Conservation (phyloP, 73 alveolate genomes). For the Stentor coeruleus region DNA sequence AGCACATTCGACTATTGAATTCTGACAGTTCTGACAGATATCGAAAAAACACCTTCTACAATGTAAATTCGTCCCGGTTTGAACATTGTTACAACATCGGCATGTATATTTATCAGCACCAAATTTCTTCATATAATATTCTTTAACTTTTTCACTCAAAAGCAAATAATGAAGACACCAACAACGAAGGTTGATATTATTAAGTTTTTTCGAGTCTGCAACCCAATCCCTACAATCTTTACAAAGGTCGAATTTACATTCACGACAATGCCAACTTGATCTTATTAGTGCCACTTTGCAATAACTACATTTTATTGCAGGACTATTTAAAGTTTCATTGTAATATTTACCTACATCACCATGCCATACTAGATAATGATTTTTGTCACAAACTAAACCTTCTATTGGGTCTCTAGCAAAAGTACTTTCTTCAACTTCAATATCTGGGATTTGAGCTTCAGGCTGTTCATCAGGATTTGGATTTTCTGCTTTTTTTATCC, state of each 20-base stretch:
- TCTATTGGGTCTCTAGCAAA: background rate
- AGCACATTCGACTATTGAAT: background rate
- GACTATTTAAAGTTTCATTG: background rate
- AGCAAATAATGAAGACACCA: background rate
- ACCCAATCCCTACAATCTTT: background rate
- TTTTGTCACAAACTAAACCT: background rate
- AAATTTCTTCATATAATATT: background rate
- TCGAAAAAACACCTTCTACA: background rate
- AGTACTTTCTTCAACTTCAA: background rate
- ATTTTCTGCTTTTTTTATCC: slow-evolving; percentile 22
- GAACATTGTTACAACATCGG: background rate
- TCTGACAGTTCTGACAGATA: background rate
- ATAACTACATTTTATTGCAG: background rate
- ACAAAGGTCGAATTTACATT: background rate
- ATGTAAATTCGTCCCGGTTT: background rate
- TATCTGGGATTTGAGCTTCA: too few relatives aligned
- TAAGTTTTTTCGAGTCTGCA: background rate
- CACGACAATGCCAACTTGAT: slow-evolving; percentile 9
- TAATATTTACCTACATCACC: background rate
- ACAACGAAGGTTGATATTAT: background rate
- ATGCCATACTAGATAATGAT: background rate
- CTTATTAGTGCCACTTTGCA: background rate
- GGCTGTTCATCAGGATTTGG: background rate
- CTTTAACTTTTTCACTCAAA: background rate
- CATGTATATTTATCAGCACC: background rate